phyloP scores from a whole-genome alignment of 768 basidiomycete species.

The Rhodotorula taiwanensis region DNA sequence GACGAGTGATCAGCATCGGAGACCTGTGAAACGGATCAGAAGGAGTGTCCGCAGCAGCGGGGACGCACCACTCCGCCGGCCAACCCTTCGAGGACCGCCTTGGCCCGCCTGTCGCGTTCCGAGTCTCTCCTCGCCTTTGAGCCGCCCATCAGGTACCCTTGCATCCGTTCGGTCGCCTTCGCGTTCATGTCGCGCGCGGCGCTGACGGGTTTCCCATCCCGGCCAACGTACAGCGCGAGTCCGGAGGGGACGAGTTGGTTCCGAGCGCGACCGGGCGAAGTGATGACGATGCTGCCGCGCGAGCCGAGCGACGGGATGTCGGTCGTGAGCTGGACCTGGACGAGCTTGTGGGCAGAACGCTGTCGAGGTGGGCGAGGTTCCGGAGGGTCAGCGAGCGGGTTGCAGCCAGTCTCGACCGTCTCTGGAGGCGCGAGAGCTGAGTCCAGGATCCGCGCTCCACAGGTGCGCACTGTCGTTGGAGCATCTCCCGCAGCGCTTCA shows the following conservation, averaged over 20 bases:
- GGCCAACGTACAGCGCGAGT: constrained; percentile 15
- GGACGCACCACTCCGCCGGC: constrained; percentile 6
- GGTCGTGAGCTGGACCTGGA: constrained; percentile 16
- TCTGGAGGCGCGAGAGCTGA: too few relatives aligned
- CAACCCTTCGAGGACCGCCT: constrained; percentile 3
- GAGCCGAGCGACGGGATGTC: constrained; percentile 28
- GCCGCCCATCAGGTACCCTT: not conserved
- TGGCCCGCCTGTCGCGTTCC: constrained; percentile 3
- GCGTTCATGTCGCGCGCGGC: constrained; percentile 1
- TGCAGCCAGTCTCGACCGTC: not conserved
- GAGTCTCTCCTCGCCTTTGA: not conserved
- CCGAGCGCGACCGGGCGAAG: constrained; percentile 19
- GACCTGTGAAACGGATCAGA: too few relatives aligned
- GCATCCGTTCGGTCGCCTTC: not conserved
- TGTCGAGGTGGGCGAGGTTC: not conserved
- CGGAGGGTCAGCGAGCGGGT: not conserved
- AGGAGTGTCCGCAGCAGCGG: too few relatives aligned
- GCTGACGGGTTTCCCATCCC: constrained; percentile 13
- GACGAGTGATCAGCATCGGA: too few relatives aligned
- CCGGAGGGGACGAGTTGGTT: constrained; percentile 18
- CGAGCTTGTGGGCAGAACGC: constrained; percentile 32
- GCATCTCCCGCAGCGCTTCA: too few relatives aligned
- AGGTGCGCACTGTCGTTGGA: too few relatives aligned
- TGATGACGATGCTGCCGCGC: constrained; percentile 3
- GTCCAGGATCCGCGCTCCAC: too few relatives aligned